These are phyloP conservation scores for Lactifluus subvellereus DNA, from an alignment of 768 basidiomycete species.

Conservation along the genomic window DNA sequence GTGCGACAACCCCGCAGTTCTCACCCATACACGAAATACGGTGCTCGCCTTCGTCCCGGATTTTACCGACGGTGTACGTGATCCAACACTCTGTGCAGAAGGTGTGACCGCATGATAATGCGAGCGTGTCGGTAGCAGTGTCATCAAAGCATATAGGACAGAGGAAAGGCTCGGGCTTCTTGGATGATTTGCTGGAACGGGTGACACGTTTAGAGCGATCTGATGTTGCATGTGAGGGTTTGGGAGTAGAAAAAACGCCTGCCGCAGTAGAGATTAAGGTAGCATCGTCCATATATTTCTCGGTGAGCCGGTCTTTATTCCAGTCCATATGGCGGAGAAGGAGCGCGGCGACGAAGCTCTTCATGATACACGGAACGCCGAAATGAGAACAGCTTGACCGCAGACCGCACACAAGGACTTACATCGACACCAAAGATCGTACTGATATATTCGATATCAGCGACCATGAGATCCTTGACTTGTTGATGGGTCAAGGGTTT, in stretches of 20 bases:
- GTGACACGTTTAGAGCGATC: slow-evolving; percentile 33
- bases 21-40: slow-evolving; percentile 76
- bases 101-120: slow-evolving; percentile 75
- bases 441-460: slow-evolving; percentile 80
- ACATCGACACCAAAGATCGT: slow-evolving; percentile 88
- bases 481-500: slow-evolving; percentile 64
- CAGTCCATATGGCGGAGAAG: slow-evolving; percentile 81
- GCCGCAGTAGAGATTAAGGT: slow-evolving; percentile 64
- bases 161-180: slow-evolving; percentile 50
- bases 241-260: slow-evolving; percentile 54
- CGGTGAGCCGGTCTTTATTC: slow-evolving; percentile 95
- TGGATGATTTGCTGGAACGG: slow-evolving; percentile 26
- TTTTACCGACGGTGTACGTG: slow-evolving; percentile 72
- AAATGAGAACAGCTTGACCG: neutral
- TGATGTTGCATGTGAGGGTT: slow-evolving; percentile 28
- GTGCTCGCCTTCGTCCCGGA: slow-evolving; percentile 75
- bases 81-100: slow-evolving; percentile 85
- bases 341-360: slow-evolving; percentile 67
- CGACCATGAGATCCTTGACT: slow-evolving; percentile 72
- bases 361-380: neutral
- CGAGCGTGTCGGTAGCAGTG: slow-evolving; percentile 50
- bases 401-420: slow-evolving; percentile 32
- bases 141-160: slow-evolving; percentile 96
- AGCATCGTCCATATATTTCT: slow-evolving; percentile 95
- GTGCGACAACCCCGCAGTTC: slow-evolving; percentile 57